Percentiles rank a stretch among this genome's conserved stretches.
Evolutionary conservation across 331 rosid species (phyloP).

Genomic region (Pyracantha coccinea): DNA sequence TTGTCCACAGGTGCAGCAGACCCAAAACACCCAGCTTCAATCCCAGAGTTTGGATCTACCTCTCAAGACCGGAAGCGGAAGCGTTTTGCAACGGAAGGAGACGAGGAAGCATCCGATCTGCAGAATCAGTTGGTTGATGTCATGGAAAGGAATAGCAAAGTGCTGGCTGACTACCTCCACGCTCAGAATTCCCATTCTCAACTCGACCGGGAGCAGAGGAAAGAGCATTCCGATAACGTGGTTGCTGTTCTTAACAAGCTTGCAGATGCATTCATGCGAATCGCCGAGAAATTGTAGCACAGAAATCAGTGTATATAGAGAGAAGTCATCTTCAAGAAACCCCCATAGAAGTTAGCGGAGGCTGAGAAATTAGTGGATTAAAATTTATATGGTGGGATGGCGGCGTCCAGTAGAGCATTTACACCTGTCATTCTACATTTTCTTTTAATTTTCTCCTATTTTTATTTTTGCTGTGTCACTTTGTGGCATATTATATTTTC

Average conservation of each 20-base stretch:
- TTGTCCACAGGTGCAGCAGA: slow-evolving; percentile 25
- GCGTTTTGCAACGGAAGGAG: slow-evolving; percentile 44
- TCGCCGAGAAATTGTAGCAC: slow-evolving; percentile 81
- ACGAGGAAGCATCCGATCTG: slow-evolving; percentile 41
- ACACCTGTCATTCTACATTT: slow-evolving; percentile 4
- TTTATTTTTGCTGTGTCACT: slow-evolving; percentile 16
- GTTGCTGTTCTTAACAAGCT: slow-evolving; percentile 85
- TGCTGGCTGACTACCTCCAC: slow-evolving; percentile 65
- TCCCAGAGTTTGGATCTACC: slow-evolving; percentile 70
- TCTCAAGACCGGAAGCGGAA: slow-evolving; percentile 80
- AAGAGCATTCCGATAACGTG: slow-evolving; percentile 53
- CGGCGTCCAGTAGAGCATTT: slow-evolving; percentile 28
- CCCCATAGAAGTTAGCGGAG: slow-evolving; percentile 19
- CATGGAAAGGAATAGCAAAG: slow-evolving; percentile 77
- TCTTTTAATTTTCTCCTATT: neutral
- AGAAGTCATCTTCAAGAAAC: slow-evolving; percentile 20
- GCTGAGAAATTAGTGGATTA: slow-evolving; percentile 7
- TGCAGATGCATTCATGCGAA: slow-evolving; percentile 84
- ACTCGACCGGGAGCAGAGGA: slow-evolving; percentile 78
- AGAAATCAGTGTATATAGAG: slow-evolving; percentile 53
- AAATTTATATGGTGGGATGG: slow-evolving; percentile 14
- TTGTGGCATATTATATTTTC: slow-evolving; percentile 21
- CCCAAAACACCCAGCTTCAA: slow-evolving; percentile 46
- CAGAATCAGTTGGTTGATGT: slow-evolving; percentile 67
- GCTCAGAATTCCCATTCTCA: slow-evolving; percentile 68